These are phyloP conservation scores for Phylloporus rhodoxanthus DNA, from an alignment of 768 basidiomycete genomes.

Conservation along the genomic window DNA sequence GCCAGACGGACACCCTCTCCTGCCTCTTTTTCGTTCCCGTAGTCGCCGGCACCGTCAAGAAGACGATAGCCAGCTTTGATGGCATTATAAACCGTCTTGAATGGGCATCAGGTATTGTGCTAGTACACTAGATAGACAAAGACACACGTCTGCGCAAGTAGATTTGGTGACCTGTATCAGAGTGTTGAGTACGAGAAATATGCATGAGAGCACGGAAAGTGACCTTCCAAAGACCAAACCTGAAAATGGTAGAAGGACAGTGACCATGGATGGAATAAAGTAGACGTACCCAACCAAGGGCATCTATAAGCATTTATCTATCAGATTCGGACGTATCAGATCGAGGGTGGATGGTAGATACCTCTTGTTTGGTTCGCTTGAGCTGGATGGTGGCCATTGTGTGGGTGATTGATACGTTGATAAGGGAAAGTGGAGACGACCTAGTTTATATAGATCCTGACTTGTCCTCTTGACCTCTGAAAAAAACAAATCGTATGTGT, in stretches of 20 bases:
- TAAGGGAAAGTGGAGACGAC: conserved; percentile 3
- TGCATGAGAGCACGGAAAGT: conserved; percentile 5
- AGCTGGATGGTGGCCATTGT: conserved; percentile 49
- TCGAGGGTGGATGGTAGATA: conserved; percentile 12
- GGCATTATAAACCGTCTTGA: conserved; percentile 73
- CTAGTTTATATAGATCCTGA: too few relatives aligned
- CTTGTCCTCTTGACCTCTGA: conserved; percentile 6
- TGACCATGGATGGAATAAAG: background rate
- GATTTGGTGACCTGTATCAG: conserved; percentile 47
- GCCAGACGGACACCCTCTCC: conserved; percentile 74
- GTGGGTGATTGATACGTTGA: conserved; percentile 8
- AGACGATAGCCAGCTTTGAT: conserved; percentile 85
- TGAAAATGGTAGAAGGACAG: conserved; percentile 20
- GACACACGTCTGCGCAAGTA: conserved; percentile 53
- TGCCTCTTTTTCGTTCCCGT: conserved; percentile 85
- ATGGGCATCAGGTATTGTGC: conserved; percentile 1
- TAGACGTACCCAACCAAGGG: conserved; percentile 54
- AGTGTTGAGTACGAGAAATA: background rate
- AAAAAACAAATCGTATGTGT: background rate
- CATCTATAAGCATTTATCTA: conserved; percentile 42
- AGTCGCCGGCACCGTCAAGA: conserved; percentile 80
- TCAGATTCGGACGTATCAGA: background rate
- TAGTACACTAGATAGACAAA: background rate
- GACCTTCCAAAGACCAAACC: conserved; percentile 72
- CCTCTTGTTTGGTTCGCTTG: conserved; percentile 59